Evolutionary conservation across 1,284 basidiomycete species (phyloP).

Genomic region (Papiliotrema nemorosa): DNA sequence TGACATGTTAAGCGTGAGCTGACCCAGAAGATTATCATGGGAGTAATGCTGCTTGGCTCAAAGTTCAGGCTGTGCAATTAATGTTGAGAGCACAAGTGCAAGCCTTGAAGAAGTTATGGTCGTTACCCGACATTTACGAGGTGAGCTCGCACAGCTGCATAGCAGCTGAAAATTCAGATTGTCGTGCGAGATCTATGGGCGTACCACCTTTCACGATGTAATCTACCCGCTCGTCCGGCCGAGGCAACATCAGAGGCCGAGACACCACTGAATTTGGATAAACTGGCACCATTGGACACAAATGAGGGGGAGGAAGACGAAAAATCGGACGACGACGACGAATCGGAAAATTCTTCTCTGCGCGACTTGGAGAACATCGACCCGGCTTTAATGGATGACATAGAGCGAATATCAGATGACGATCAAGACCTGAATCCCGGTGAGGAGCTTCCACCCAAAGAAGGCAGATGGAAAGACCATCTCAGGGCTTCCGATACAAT

Average conservation of each 20-base stretch:
- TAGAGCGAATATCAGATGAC: conserved; percentile 5
- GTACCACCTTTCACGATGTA: conserved; percentile 63
- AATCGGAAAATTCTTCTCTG: conserved; percentile 14
- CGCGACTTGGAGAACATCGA: conserved; percentile 22
- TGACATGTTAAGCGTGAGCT: not conserved
- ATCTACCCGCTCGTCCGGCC: conserved; percentile 32
- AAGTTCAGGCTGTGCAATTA: conserved; percentile 75
- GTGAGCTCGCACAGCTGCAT: conserved; percentile 49
- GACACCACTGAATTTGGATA: too few relatives aligned
- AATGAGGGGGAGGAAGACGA: conserved; percentile 23
- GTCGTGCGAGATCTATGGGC: conserved; percentile 79
- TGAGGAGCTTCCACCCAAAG: conserved; percentile 18
- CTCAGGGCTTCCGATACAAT: conserved; percentile 35
- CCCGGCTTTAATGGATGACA: conserved; percentile 12
- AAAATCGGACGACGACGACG: conserved; percentile 13
- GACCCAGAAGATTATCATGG: conserved; percentile 69
- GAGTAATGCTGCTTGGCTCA: conserved; percentile 66
- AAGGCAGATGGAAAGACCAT: conserved; percentile 13
- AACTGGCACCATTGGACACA: not conserved
- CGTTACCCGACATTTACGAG: conserved; percentile 72
- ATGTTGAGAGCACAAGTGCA: conserved; percentile 70
- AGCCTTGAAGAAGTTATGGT: conserved; percentile 63
- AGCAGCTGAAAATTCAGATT: conserved; percentile 52
- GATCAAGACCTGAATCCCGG: conserved; percentile 9
- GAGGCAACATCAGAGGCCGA: not conserved